Conservation (phyloP, 306 rosid genomes). For the Cicer yamashitae region DNA sequence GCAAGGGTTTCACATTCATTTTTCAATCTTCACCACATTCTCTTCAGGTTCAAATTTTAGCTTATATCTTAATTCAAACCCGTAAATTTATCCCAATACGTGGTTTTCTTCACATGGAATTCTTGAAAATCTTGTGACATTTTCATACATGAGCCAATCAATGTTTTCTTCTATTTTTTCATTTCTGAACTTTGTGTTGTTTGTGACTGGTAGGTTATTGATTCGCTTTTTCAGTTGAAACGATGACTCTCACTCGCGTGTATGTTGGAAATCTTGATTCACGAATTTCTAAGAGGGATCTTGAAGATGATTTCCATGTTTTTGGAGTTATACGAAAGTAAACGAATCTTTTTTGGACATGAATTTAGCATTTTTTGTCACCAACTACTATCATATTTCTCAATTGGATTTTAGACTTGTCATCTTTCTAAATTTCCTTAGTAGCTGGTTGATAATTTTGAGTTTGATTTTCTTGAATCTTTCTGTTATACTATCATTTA, state of each 20-base stretch:
- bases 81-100: too few species aligned
- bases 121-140: not conserved
- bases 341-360: not conserved
- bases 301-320: slow-evolving; percentile 88
- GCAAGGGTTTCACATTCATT: not conserved
- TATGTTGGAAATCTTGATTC: slow-evolving; percentile 91
- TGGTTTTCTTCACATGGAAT: not conserved
- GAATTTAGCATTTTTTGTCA: not conserved
- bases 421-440: not conserved
- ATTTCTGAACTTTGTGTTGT: not conserved
- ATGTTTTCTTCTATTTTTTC: not conserved
- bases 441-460: not conserved
- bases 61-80: not conserved
- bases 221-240: slow-evolving; percentile 24
- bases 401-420: not conserved
- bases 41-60: not conserved
- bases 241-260: slow-evolving; percentile 94
- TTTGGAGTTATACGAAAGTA: slow-evolving; percentile 96
- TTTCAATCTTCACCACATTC: not conserved
- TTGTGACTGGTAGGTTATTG: slow-evolving; percentile 43
- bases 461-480: not conserved
- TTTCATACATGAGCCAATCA: not conserved
- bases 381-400: not conserved
- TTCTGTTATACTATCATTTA: not conserved
- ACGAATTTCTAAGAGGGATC: slow-evolving; percentile 83